Evolutionary conservation across 2,329 filamentous ascomycete species (phyloP), one percentile per base, ranked within the genome.

Genomic region (Microsporum audouinii): DNA sequence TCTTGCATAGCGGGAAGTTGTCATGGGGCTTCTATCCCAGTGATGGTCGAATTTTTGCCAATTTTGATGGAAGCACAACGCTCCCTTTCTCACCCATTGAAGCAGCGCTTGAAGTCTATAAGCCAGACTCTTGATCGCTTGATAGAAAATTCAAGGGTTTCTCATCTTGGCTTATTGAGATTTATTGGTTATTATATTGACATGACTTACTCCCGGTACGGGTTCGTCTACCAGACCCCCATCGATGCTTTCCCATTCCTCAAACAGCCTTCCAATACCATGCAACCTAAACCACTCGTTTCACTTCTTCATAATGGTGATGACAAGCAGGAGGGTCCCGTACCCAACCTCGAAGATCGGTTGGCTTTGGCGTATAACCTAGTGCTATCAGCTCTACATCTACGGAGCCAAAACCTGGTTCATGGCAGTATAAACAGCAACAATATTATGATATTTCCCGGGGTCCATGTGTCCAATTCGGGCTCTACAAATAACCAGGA

Each of bases 381-480:
- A 23, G 76, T 80, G 27, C 76, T 82, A 63, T 81, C 82, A 1
- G 76, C 84, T 29, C 76, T 81, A 63, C 80, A 82, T 61, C 71
- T 86, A 36, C 79, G 85, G 70, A 78, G 77, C 43, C 78, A 81
- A 62, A 79, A 80, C 45, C 72, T 82, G 17, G 76, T 80, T 5
- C 84, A 86, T 71, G 81, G 83, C 57, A 83, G 85, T 65, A 80
- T 87, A 66, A 86, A 84, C 70, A 85, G 83, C 72, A 83, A 79
- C 69, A 86, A 85, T 66, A 77, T 86, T 33, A 73, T 86, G 14
- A 80, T 86, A 36, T 82, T 84, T 60, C 77, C 71, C 1, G 73
- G 70, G 3, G 55, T 66, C 70, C 64, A 75, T 71, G 63, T 70
- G 68, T 51, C 68, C 71, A 67, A 71, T 68, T 27, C 72, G 55